Percentiles rank a stretch among this genome's conserved stretches.
These are phyloP conservation scores for Globisporangium iwayamae DNA, from an alignment of 352 stramenopile genomes.

Conservation along the genomic window DNA sequence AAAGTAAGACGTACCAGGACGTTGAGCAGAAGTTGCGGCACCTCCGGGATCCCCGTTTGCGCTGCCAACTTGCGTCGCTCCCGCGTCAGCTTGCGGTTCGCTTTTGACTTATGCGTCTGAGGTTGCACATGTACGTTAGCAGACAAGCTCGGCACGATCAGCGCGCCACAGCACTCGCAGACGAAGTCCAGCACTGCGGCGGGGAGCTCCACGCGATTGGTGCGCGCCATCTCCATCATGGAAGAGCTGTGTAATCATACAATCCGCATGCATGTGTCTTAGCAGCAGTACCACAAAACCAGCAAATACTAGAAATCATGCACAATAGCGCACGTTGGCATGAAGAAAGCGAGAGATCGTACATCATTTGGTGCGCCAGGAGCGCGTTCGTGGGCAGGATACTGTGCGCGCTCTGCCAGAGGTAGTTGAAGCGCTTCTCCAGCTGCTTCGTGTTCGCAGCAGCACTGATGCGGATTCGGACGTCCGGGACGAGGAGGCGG, in stretches of 20 bases:
- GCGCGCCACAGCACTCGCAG: constrained; percentile 54
- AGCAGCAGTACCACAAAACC: neutral
- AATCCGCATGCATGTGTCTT: neutral
- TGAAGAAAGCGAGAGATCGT: constrained; percentile 1
- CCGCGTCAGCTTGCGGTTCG: constrained; percentile 51
- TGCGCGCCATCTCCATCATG: constrained; percentile 49
- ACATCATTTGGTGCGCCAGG: constrained; percentile 60
- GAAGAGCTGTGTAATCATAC: constrained; percentile 25
- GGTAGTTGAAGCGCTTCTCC: constrained; percentile 63
- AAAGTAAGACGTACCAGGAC: constrained; percentile 25
- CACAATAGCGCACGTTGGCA: neutral
- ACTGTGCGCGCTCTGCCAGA: constrained; percentile 57
- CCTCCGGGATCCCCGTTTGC: constrained; percentile 10
- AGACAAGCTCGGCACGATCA: constrained; percentile 61
- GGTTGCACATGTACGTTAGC: constrained; percentile 48
- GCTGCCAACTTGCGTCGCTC: constrained; percentile 21
- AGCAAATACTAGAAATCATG: neutral
- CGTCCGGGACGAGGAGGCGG: constrained; percentile 9
- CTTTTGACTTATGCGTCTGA: constrained; percentile 27
- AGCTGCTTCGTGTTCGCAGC: constrained; percentile 45
- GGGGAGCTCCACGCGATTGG: constrained; percentile 34
- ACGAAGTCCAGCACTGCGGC: constrained; percentile 54
- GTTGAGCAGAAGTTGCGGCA: constrained; percentile 28
- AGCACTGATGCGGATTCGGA: constrained; percentile 13
- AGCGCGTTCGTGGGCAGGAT: constrained; percentile 32